These are phyloP conservation scores for Berberis vulgaris DNA, from an alignment of 164 flowering plant species.

Conservation along the genomic window DNA sequence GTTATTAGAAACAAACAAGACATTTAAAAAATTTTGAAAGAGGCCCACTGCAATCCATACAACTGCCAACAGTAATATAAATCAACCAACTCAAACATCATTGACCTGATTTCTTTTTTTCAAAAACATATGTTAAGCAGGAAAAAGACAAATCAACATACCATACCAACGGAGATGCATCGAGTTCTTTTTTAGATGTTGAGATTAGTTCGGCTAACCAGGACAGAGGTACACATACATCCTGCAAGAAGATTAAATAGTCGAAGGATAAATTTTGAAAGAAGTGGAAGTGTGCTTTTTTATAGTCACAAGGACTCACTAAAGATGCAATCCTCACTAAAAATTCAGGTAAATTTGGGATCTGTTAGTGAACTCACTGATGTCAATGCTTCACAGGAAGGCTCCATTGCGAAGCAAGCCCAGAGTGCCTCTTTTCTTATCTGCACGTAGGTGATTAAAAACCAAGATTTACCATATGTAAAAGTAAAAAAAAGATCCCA, in stretches of 20 bases:
- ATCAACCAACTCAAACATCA: background rate
- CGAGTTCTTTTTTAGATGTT: conserved; percentile 60
- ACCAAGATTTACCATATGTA: background rate
- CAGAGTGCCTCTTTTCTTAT: conserved; percentile 96
- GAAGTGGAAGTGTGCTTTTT: background rate
- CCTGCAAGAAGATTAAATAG: conserved; percentile 32
- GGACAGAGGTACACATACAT: conserved; percentile 95
- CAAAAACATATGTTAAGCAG: background rate
- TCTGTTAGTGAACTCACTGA: conserved; percentile 37
- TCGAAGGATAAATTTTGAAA: background rate
- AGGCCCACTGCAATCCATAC: background rate
- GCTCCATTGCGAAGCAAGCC: conserved; percentile 96
- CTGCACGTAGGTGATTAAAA: conserved; percentile 26
- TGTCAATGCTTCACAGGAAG: conserved; percentile 83
- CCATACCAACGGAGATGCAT: conserved; percentile 80
- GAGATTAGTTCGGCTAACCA: conserved; percentile 82
- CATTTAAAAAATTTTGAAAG: conserved; percentile 1
- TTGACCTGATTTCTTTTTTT: background rate
- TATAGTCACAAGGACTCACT: too few species aligned
- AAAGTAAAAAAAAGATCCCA: background rate
- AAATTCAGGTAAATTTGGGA: background rate
- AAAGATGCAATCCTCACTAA: too few species aligned
- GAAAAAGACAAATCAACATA: conserved; percentile 22
- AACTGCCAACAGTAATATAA: too few species aligned
- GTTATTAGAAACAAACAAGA: conserved; percentile 15